Evolutionary conservation across 306 rosid genomes (phyloP).

Genomic region (Adenanthera pavonina): DNA sequence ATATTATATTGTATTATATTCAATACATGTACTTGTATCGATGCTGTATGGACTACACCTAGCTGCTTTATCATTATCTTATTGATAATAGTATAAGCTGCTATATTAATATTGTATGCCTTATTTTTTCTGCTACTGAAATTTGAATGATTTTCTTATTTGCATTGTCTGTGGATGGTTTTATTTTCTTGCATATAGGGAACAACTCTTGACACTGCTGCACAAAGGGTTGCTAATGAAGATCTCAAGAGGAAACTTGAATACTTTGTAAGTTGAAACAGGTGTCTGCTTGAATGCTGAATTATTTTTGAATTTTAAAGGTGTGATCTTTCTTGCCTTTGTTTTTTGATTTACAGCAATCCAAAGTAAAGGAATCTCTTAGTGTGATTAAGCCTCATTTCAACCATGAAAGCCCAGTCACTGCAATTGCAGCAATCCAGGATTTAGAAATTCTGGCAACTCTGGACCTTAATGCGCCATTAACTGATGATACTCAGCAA

Average conservation of each 20-base stretch:
- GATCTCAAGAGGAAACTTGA: conserved; percentile 74
- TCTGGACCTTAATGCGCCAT: conserved; percentile 65
- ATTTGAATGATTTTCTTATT: neutral
- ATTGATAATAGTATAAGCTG: no score
- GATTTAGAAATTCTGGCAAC: conserved; percentile 72
- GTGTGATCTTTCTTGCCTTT: conserved; percentile 29
- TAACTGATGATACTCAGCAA: conserved; percentile 52
- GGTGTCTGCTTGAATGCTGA: conserved; percentile 18
- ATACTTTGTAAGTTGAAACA: conserved; percentile 63
- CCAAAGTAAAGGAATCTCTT: conserved; percentile 70
- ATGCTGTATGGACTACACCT: no score
- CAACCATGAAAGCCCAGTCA: conserved; percentile 59
- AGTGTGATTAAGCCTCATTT: conserved; percentile 67
- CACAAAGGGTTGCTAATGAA: conserved; percentile 43
- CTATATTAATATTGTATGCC: no score
- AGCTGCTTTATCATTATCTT: no score
- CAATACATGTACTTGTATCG: no score
- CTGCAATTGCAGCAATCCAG: conserved; percentile 64
- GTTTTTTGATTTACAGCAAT: conserved; percentile 60
- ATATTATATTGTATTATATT: no score
- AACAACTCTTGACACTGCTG: conserved; percentile 30
- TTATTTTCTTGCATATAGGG: conserved; percentile 36
- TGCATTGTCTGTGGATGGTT: conserved; percentile 12
- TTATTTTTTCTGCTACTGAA: no score
- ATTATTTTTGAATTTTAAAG: conserved; percentile 12